Evolutionary conservation across 345 rosid species (phyloP).

Genomic region (Gossypium rotundifolium): DNA sequence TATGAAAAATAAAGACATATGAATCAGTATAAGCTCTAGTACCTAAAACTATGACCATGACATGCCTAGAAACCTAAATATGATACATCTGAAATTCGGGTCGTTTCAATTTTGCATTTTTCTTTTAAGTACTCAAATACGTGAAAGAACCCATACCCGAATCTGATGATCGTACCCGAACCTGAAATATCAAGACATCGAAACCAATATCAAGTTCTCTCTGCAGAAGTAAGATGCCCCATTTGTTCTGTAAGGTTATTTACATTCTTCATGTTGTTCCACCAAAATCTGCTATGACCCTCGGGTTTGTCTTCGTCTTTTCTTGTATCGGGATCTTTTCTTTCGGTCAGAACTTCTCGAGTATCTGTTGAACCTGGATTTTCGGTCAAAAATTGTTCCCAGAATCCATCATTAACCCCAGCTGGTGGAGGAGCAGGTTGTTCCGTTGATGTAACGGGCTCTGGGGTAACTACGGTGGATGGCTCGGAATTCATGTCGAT

Average conservation of each 20-base stretch:
- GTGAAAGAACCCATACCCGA: too few species aligned
- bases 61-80: conserved; percentile 15
- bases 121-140: too few species aligned
- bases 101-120: too few species aligned
- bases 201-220: conserved; percentile 49
- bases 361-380: conserved; percentile 72
- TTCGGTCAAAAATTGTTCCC: conserved; percentile 96
- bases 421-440: conserved; percentile 34
- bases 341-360: conserved; percentile 67
- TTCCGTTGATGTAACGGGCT: conserved; percentile 31
- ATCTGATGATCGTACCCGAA: neutral
- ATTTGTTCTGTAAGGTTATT: conserved; percentile 72
- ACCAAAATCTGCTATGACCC: conserved; percentile 56
- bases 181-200: conserved; percentile 14
- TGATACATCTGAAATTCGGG: conserved; percentile 6
- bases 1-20: neutral
- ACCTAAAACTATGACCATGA: conserved; percentile 5
- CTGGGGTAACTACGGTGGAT: conserved; percentile 21
- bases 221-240: conserved; percentile 80
- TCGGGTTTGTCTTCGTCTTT: conserved; percentile 37
- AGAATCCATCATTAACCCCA: conserved; percentile 84
- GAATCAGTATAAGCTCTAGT: neutral
- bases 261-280: conserved; percentile 50
- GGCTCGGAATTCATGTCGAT: conserved; percentile 90
- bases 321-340: conserved; percentile 48